phyloP scores from a whole-genome alignment of 2,329 filamentous ascomycete species.

The Esteya vermicola region DNA sequence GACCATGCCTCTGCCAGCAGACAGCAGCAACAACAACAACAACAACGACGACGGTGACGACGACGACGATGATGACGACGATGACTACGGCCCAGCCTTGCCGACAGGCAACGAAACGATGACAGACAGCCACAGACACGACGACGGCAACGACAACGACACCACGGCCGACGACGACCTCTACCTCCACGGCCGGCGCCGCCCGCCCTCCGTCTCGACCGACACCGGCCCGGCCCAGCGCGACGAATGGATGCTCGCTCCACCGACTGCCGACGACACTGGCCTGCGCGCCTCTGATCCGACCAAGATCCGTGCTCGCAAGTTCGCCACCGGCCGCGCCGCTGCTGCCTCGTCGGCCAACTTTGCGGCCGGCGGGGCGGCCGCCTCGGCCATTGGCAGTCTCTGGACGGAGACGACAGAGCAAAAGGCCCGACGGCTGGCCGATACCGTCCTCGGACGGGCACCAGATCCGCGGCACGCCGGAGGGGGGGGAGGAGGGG shows the following conservation, averaged over 20 bases:
- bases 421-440: constrained; percentile 67
- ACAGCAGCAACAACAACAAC: neutral
- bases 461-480: constrained; percentile 29
- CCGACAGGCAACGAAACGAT: constrained; percentile 3
- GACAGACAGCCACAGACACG: constrained; percentile 20
- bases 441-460: constrained; percentile 71
- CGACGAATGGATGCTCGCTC: constrained; percentile 75
- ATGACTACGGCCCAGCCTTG: too few species aligned
- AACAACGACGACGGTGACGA: constrained; percentile 7
- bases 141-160: neutral
- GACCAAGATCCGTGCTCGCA: constrained; percentile 66
- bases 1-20: constrained; percentile 11
- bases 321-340: constrained; percentile 58
- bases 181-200: constrained; percentile 24
- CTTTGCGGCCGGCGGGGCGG: constrained; percentile 16
- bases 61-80: constrained; percentile 25
- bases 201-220: constrained; percentile 14
- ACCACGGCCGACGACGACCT: constrained; percentile 15
- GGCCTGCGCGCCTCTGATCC: constrained; percentile 57
- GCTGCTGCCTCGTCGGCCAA: constrained; percentile 12
- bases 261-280: constrained; percentile 40
- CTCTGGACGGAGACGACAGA: constrained; percentile 90
- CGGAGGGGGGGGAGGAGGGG: too few species aligned
- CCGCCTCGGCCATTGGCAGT: constrained; percentile 35
- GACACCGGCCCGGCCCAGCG: constrained; percentile 40